Base-by-base conservation (phyloP, 495 filamentous ascomycete species). In the Trypethelium eluteriae region DNA sequence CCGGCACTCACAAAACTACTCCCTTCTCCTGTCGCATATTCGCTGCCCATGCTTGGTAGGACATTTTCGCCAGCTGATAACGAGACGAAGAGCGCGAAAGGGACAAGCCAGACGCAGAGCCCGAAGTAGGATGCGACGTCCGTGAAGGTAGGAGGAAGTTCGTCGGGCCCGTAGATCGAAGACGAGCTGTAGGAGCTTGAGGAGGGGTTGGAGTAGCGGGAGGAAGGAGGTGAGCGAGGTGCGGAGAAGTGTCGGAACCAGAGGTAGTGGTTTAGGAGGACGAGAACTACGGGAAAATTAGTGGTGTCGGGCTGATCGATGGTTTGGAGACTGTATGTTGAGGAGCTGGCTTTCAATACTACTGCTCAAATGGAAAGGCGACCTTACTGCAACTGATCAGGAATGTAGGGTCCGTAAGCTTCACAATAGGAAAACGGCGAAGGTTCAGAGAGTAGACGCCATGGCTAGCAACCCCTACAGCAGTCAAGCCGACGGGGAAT, bases 111-210 rank as follows among this genome's bases (percentile, higher is more conserved):
- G 14, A 98, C 91, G 74, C 91, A 96, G 9, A 98, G 81, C 3
- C 94, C 94, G 72, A 98, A 98, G 75, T 93, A 98, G 1, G 91
- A 93, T 0, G 93, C 92, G 49, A 98, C 92, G 76, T 98, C 92
- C 10, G 92, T 93, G 76, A 98, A 98, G 41, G 85, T 87, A 2
- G 94, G 94, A 64, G 91, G 78, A 2, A 64, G 12, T 53, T 39
- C 63, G 62, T 62, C 64, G 4, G 56, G 65, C 11, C 65, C 68
- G 59, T 70, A 72, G 38, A 66, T 66, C 39, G 57, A 70, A 32
- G 59, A 32, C 34, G 35, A 57, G 32, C 38, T 38, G 10, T n/a
- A 47, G 32, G 50, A 25, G 1, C 68, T 59, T 36, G 66, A 66
- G 46, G 64, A 50, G 66, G 69, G 65, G 67, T 84, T 85, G 64